Conservation (phyloP, 2,329 filamentous ascomycete genomes). For the Knoxdaviesia capensis region DNA sequence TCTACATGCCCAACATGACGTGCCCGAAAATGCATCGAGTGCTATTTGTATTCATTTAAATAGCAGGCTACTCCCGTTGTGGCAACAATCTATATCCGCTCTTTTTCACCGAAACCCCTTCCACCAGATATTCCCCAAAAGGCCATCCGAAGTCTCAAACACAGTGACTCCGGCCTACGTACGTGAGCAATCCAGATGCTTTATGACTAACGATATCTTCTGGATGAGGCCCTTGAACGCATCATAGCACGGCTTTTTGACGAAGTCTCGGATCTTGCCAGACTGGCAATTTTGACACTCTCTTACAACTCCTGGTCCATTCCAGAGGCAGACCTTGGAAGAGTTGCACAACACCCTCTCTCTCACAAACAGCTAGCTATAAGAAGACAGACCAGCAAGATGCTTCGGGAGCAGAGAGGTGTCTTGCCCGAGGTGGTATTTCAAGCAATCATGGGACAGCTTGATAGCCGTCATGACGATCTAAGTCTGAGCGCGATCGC, state of each 20-base stretch:
- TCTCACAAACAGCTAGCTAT: neutral
- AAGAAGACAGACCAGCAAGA: constrained; percentile 7
- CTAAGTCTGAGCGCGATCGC: too few relatives aligned
- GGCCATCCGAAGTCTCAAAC: neutral
- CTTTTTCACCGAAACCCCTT: too few relatives aligned
- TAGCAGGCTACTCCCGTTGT: too few relatives aligned
- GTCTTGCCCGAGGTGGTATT: neutral
- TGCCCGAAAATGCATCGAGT: neutral
- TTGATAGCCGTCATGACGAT: too few relatives aligned
- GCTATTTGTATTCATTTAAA: too few relatives aligned
- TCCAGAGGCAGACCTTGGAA: neutral
- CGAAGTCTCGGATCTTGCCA: neutral
- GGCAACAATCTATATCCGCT: too few relatives aligned
- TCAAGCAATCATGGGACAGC: constrained; percentile 1
- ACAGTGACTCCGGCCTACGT: neutral
- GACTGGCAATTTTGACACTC: neutral
- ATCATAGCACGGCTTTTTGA: neutral
- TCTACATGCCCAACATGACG: neutral
- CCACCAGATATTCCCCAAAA: neutral
- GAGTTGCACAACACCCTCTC: neutral
- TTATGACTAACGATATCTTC: neutral
- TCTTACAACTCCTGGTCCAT: neutral
- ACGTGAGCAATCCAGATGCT: neutral
- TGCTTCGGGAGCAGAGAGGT: neutral
- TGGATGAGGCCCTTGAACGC: neutral